Conservation (phyloP, 495 filamentous ascomycete genomes). For the Hypoxylon perforatum region DNA sequence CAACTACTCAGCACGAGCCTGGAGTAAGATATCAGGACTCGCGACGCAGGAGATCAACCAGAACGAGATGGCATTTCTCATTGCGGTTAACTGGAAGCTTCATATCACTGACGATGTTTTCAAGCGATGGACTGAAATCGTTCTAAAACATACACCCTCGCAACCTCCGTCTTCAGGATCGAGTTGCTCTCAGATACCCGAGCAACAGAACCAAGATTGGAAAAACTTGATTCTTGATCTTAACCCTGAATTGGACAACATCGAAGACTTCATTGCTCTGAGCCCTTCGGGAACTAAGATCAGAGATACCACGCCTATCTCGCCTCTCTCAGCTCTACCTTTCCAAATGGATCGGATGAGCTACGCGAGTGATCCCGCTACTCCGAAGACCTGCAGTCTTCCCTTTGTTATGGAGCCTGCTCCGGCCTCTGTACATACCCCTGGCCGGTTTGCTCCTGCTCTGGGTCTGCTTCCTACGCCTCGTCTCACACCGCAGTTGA, state of each 20-base stretch:
- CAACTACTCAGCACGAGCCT: conserved; percentile 95
- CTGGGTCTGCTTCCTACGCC: conserved; percentile 81
- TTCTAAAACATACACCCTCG: conserved; percentile 82
- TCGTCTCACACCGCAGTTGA: conserved; percentile 80
- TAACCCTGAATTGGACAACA: conserved; percentile 77
- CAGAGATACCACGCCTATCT: conserved; percentile 48
- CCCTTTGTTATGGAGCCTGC: conserved; percentile 72
- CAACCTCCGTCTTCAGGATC: conserved; percentile 69
- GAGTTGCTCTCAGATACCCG: conserved; percentile 50
- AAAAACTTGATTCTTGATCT: conserved; percentile 79
- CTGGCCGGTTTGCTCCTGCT: conserved; percentile 59
- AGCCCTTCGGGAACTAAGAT: conserved; percentile 36
- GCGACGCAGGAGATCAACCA: conserved; percentile 92
- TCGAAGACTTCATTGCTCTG: conserved; percentile 60
- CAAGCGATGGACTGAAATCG: conserved; percentile 91
- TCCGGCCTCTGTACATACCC: conserved; percentile 64
- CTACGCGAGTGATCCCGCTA: conserved; percentile 46
- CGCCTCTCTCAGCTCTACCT: conserved; percentile 38
- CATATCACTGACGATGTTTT: conserved; percentile 90
- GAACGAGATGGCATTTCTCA: conserved; percentile 93
- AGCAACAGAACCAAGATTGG: conserved; percentile 70
- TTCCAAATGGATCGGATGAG: conserved; percentile 13
- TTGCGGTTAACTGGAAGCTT: conserved; percentile 91
- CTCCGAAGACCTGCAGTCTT: conserved; percentile 54
- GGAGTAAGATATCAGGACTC: conserved; percentile 97